Percentiles rank a stretch among this genome's conserved stretches.
Evolutionary conservation across 2,329 filamentous ascomycete species (phyloP).

Genomic region (Hymenoscyphus linearis): DNA sequence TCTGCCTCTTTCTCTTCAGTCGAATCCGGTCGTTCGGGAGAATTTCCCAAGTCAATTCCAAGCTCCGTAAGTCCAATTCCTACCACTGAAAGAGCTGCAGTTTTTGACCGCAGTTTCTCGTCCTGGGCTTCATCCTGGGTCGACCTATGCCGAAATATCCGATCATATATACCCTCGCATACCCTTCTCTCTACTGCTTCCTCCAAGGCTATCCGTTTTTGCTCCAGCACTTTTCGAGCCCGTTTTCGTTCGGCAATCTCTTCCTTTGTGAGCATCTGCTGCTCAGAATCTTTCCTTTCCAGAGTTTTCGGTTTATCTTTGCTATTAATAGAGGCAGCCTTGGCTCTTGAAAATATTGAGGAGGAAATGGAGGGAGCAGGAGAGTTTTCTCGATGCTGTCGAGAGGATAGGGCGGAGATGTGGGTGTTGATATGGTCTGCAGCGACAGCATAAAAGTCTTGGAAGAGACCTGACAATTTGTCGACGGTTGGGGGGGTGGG

Average conservation of each 20-base stretch:
- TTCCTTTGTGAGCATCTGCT: slow-evolving; percentile 85
- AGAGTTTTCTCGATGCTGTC: slow-evolving; percentile 64
- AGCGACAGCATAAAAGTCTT: slow-evolving; percentile 85
- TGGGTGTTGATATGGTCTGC: slow-evolving; percentile 82
- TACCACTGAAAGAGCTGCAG: slow-evolving; percentile 82
- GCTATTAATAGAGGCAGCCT: slow-evolving; percentile 48
- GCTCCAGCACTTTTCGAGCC: slow-evolving; percentile 70
- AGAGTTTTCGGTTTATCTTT: slow-evolving; percentile 46
- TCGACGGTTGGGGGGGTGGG: slow-evolving; percentile 79
- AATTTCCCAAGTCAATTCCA: slow-evolving; percentile 65
- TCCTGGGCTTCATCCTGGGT: slow-evolving; percentile 94
- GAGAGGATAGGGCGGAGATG: slow-evolving; percentile 71
- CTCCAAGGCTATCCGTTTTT: slow-evolving; percentile 72
- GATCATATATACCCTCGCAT: slow-evolving; percentile 79
- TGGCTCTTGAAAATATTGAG: slow-evolving; percentile 50
- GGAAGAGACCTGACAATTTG: slow-evolving; percentile 77
- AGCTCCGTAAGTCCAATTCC: slow-evolving; percentile 85
- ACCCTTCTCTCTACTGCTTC: slow-evolving; percentile 86
- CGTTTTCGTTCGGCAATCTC: slow-evolving; percentile 78
- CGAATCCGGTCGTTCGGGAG: slow-evolving; percentile 50
- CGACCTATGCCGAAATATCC: slow-evolving; percentile 85
- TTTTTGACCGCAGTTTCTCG: slow-evolving; percentile 90
- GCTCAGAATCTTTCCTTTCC: slow-evolving; percentile 41
- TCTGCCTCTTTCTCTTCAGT: slow-evolving; percentile 57
- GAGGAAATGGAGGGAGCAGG: slow-evolving; percentile 49